Conservation (phyloP, 2,329 filamentous ascomycete genomes). For the Paraphaeosphaeria minitans region DNA sequence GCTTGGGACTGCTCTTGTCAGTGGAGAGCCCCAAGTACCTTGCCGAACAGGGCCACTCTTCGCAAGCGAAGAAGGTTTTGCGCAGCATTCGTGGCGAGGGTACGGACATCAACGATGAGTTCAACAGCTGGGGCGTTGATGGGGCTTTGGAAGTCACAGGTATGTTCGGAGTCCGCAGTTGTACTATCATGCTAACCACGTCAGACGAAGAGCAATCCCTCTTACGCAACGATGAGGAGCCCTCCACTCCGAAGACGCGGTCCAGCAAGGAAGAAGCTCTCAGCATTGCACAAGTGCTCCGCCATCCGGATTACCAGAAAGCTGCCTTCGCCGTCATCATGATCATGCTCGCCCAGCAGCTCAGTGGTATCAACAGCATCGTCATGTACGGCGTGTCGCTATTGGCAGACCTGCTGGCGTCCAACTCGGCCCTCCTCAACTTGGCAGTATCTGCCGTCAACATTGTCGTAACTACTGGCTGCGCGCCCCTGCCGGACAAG, state of each 20-base stretch:
- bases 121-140: slow-evolving; percentile 55
- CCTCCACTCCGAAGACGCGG: slow-evolving; percentile 30
- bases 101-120: slow-evolving; percentile 74
- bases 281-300: slow-evolving; percentile 62
- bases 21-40: slow-evolving; percentile 91
- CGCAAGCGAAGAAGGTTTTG: slow-evolving; percentile 69
- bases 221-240: slow-evolving; percentile 53
- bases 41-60: slow-evolving; percentile 66
- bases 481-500: slow-evolving; percentile 83
- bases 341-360: slow-evolving; percentile 90
- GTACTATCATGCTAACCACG: slow-evolving; percentile 20
- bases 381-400: slow-evolving; percentile 98
- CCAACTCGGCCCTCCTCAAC: slow-evolving; percentile 81
- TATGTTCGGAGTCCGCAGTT: slow-evolving; percentile 13
- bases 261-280: slow-evolving; percentile 43
- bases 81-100: slow-evolving; percentile 75
- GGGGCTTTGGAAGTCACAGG: slow-evolving; percentile 35
- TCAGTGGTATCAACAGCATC: slow-evolving; percentile 89
- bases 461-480: slow-evolving; percentile 78
- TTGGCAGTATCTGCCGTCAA: slow-evolving; percentile 88
- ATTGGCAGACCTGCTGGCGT: slow-evolving; percentile 77
- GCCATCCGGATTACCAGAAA: slow-evolving; percentile 72
- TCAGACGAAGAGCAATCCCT: slow-evolving; percentile 73
- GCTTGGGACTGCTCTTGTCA: slow-evolving; percentile 68
- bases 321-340: slow-evolving; percentile 89